Conservation (phyloP, 306 rosid species). For the Lathyrus oleraceus region DNA sequence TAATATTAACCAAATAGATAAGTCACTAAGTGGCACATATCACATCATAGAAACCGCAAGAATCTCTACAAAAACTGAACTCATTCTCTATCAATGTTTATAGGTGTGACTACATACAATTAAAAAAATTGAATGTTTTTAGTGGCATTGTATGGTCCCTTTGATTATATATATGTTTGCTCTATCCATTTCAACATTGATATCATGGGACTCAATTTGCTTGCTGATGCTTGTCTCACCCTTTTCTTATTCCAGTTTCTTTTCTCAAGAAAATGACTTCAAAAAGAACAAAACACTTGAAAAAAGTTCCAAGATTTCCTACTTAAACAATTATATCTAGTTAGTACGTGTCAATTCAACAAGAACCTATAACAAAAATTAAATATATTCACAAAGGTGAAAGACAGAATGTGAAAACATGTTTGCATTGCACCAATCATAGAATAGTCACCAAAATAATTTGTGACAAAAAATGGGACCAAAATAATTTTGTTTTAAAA, state of each 20-base stretch:
- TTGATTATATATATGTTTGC: neutral
- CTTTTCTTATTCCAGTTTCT: conserved; percentile 42
- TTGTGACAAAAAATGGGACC: too few relatives aligned
- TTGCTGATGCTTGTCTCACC: conserved; percentile 39
- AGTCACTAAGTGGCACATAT: conserved; percentile 42
- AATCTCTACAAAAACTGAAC: conserved; percentile 32
- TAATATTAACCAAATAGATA: conserved; percentile 28
- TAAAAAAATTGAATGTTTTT: conserved; percentile 24
- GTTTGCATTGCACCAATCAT: conserved; percentile 21
- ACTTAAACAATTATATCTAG: conserved; percentile 39
- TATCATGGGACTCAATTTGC: conserved; percentile 39
- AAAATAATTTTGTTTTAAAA: too few relatives aligned
- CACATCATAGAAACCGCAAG: conserved; percentile 42
- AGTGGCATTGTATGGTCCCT: conserved; percentile 42
- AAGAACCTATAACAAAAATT: conserved; percentile 14
- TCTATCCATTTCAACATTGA: conserved; percentile 46
- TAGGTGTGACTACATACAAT: conserved; percentile 39
- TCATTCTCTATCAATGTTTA: conserved; percentile 32
- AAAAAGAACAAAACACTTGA: conserved; percentile 39
- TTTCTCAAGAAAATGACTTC: conserved; percentile 48
- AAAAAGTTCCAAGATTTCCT: conserved; percentile 40
- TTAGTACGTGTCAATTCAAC: conserved; percentile 36
- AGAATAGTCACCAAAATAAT: too few relatives aligned
- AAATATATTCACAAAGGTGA: neutral
- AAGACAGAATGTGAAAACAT: conserved; percentile 20